A percentile compares a stretch with the other conserved stretches of the same genome.
phyloP scores from a whole-genome alignment of 2,329 filamentous ascomycete species.

The Corynespora cassiicola region DNA sequence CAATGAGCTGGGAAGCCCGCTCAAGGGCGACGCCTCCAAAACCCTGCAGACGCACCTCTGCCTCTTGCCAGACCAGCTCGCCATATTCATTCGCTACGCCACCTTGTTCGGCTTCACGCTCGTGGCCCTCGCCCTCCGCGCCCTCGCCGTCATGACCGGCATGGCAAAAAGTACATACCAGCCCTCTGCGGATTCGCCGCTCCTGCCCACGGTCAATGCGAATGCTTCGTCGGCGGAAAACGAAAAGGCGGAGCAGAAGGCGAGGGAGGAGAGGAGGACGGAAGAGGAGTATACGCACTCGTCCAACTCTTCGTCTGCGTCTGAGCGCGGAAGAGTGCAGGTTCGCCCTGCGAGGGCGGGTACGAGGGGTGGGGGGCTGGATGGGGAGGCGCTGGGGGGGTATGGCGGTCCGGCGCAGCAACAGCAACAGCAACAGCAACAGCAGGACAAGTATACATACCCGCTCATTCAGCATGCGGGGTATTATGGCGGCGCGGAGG shows the following conservation, averaged over 20 bases:
- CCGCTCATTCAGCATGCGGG: slow-evolving; percentile 52
- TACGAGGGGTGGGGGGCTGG: slow-evolving; percentile 44
- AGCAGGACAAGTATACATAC: slow-evolving; percentile 27
- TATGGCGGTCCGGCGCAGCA: slow-evolving; percentile 32
- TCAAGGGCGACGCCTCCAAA: slow-evolving; percentile 46
- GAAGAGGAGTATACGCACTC: slow-evolving; percentile 23
- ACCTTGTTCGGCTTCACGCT: slow-evolving; percentile 65
- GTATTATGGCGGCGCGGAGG: slow-evolving; percentile 37
- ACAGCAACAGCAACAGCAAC: slow-evolving; percentile 7
- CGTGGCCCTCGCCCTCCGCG: slow-evolving; percentile 53
- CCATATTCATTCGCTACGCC: slow-evolving; percentile 81
- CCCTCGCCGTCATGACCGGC: slow-evolving; percentile 44
- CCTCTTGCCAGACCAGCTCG: slow-evolving; percentile 85
- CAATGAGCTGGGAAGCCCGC: slow-evolving; percentile 55
- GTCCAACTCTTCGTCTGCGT: slow-evolving; percentile 38
- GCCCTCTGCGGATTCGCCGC: slow-evolving; percentile 16
- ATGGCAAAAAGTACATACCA: slow-evolving; percentile 14
- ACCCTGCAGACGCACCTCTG: slow-evolving; percentile 92
- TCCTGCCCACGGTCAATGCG: slow-evolving; percentile 35
- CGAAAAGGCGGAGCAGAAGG: slow-evolving; percentile 29
- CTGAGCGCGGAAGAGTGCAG: slow-evolving; percentile 30
- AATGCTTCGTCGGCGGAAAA: slow-evolving; percentile 28
- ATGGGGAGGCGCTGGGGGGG: no score
- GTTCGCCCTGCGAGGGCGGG: slow-evolving; percentile 38
- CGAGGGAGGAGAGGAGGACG: slow-evolving; percentile 34